Evolutionary conservation across 2,329 filamentous ascomycete species (phyloP), one percentile per base, ranked within the genome.

Genomic region (Sclerotinia spermophila): DNA sequence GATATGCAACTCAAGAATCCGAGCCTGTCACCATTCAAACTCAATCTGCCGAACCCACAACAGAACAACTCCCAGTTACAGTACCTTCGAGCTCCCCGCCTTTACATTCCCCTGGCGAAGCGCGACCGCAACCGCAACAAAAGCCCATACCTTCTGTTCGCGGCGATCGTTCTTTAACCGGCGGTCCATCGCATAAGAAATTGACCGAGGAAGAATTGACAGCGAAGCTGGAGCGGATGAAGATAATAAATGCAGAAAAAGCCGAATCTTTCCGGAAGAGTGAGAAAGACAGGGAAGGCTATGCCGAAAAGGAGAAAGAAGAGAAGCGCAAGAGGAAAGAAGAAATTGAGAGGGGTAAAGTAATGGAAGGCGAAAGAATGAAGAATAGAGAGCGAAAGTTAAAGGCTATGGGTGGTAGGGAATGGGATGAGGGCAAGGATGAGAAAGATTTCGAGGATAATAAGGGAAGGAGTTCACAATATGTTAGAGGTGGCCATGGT

Each of bases 271-370:
- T 91, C 76, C 86, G 86, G 1, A 84, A 88, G 38, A 88, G 88
- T n/a, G 87, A 91, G 81, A 88, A 87, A n/a, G 89, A 92, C 74
- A 84, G 86, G 68, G 88, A 87, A 4, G 86, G 85, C 0, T 91
- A 90, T 77, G 84, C 88, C 56, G 84, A 88, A 71, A 84, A 88
- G n/a, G 89, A 91, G 76, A 85, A 86, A 45, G 80, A 87, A 15
- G 85, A 87, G 0, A 84, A 84, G 33, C 82, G 85, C 74, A 84
- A 87, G 70, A 81, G 85, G 70, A 72, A 74, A 21, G 74, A 74
- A 60, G 78, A 79, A 68, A 73, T 74, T 58, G 76, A 75, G 61
- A 77, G 77, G 56, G 71, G 73, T 45, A 67, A 75, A 33, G 72
- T 76, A 45, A 78, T 79, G 78, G 78, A 80, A 66, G 77, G 77